Base-by-base conservation (phyloP, 345 rosid genomes). In the Dovyalis caffra region DNA sequence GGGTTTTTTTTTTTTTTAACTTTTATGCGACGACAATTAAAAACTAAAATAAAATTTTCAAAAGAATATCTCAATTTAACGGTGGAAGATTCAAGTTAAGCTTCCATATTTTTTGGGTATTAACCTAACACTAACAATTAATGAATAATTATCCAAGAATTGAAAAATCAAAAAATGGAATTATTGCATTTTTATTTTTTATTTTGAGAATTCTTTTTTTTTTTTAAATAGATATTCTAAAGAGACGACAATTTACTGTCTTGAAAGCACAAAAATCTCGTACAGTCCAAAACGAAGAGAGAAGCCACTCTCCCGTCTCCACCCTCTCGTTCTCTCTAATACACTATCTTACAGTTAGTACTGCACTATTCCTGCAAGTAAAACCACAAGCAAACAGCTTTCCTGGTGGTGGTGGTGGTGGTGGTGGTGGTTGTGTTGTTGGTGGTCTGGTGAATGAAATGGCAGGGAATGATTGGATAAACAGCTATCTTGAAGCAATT, bases 381-480 rank as follows among this genome's bases (percentile, higher is more conserved):
- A 62, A 14, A 16, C 66, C 37, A 16, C 66, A 29, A 31, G 5
- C 37, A 16, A 62, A 31, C 66, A 62, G 35, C 32, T 16, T n/a
- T 62, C 35, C 64, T 4, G 20, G 33, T 61, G 29, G 0, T 51
- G 57, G 3, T 43, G 47, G 28, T 57, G 62, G 5, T 5, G 4
- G 23, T 57, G 23, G 57, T 51, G 18, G 18, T 5, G 2, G 57
- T 15, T 10, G 62, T 14, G 29, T 1, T 8, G 35, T 0, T 29
- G 43, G 43, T 29, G 67, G 67, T 56, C 61, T 56, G 6, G 35
- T 15, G 4, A 34, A 16, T 20, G 2, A 40, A 76, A 96, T 93
- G 99, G 99, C 98, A 47, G 99, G 97, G 38, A 96, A 96, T 86
- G 99, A 96, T 77, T 96, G 99, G 99, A 86, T 96, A 20, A 93